phyloP scores from a whole-genome alignment of 345 rosid species.

The Acer campestre region DNA sequence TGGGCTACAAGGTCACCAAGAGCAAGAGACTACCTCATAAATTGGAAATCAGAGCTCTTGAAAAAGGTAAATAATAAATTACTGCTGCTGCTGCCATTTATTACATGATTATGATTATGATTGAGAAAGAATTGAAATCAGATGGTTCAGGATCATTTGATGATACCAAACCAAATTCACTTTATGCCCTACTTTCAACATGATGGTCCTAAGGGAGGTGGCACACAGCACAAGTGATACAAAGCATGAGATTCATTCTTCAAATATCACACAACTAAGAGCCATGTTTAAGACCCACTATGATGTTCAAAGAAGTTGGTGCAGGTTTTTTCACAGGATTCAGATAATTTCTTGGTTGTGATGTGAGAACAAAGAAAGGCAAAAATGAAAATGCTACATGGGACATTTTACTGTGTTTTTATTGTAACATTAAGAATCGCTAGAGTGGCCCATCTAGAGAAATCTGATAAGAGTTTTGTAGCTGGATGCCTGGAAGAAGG shows the following conservation, averaged over 20 bases:
- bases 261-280: background rate
- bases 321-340: background rate
- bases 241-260: background rate
- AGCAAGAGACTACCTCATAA: constrained; percentile 9
- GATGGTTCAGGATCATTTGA: background rate
- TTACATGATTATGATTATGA: background rate
- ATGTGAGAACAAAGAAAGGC: background rate
- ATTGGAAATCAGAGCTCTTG: constrained; percentile 15
- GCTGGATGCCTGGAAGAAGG: background rate
- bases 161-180: background rate
- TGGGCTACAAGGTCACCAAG: constrained; percentile 43
- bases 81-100: background rate
- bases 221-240: background rate
- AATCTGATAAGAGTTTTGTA: background rate
- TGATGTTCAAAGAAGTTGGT: background rate
- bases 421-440: background rate
- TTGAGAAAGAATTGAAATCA: background rate
- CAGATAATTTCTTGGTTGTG: background rate
- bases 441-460: background rate
- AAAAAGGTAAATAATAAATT: constrained; percentile 8
- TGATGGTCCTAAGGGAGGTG: background rate
- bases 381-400: background rate
- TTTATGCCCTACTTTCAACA: background rate
- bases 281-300: background rate
- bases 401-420: too few relatives aligned